Evolutionary conservation across 1,284 basidiomycete genomes (phyloP).

Genomic region (Calocybe gambosa): DNA sequence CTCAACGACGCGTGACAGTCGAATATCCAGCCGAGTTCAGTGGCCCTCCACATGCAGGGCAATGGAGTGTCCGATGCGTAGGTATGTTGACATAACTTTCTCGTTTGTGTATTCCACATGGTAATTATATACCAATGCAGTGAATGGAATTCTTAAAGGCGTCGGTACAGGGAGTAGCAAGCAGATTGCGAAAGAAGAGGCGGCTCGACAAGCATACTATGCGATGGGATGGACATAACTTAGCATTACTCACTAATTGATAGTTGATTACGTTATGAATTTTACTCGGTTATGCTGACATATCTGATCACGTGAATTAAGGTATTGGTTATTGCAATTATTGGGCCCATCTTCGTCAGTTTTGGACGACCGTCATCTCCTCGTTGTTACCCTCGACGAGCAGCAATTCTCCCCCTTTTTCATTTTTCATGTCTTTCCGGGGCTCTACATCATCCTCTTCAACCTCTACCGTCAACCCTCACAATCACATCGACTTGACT

Average conservation of each 20-base stretch:
- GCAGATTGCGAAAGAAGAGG: slow-evolving; percentile 69
- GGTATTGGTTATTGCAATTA: not conserved
- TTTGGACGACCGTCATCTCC: slow-evolving; percentile 6
- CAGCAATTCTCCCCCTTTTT: slow-evolving; percentile 3
- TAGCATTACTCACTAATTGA: too few relatives aligned
- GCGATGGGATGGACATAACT: slow-evolving; percentile 66
- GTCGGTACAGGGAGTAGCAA: slow-evolving; percentile 56
- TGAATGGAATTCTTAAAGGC: slow-evolving; percentile 63
- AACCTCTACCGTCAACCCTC: slow-evolving; percentile 7
- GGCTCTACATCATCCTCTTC: not conserved
- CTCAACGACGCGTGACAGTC: slow-evolving; percentile 53
- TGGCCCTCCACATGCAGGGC: slow-evolving; percentile 60
- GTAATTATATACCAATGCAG: too few relatives aligned
- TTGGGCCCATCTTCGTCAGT: not conserved
- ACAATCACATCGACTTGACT: slow-evolving; percentile 50
- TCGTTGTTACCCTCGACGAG: slow-evolving; percentile 5
- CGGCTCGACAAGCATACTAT: slow-evolving; percentile 61
- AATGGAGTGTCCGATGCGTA: slow-evolving; percentile 59
- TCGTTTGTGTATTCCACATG: slow-evolving; percentile 5
- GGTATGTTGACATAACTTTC: slow-evolving; percentile 38
- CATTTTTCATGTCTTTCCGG: slow-evolving; percentile 3
- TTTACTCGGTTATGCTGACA: slow-evolving; percentile 10
- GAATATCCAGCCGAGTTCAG: slow-evolving; percentile 52
- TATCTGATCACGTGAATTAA: slow-evolving; percentile 9
- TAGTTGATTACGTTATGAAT: too few relatives aligned